A percentile compares a stretch with the other conserved stretches of the same genome.
Conservation (phyloP, 2,329 filamentous ascomycete genomes). For the Alternaria gansuensis region DNA sequence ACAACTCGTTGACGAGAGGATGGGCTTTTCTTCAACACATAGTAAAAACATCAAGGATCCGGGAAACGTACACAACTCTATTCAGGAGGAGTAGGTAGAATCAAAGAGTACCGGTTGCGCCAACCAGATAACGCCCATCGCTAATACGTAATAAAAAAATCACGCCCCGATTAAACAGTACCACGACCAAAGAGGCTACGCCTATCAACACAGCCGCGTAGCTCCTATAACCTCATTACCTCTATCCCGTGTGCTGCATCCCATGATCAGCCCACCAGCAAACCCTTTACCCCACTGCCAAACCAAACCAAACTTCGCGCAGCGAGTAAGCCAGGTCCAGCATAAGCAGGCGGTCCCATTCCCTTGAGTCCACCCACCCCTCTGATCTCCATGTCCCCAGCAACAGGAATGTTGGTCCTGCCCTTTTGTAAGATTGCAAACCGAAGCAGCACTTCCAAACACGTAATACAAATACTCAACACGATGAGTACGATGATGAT, state of each 20-base stretch:
- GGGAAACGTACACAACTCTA: neutral
- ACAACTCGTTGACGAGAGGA: no score
- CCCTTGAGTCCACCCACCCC: constrained; percentile 21
- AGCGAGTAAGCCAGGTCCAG: constrained; percentile 41
- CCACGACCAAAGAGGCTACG: neutral
- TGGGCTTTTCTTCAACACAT: no score
- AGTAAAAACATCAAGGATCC: no score
- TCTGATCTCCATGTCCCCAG: neutral
- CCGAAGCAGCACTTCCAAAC: constrained; percentile 84
- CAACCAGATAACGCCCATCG: neutral
- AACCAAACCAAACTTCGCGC: constrained; percentile 40
- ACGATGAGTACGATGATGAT: constrained; percentile 96
- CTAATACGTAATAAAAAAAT: neutral
- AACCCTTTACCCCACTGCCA: constrained; percentile 29
- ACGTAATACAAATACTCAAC: constrained; percentile 88
- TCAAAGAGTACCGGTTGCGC: neutral
- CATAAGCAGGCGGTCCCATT: constrained; percentile 28
- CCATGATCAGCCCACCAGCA: constrained; percentile 18
- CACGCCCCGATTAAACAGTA: neutral
- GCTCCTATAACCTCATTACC: neutral
- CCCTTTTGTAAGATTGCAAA: constrained; percentile 63
- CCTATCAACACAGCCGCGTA: neutral
- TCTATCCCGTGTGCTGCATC: neutral
- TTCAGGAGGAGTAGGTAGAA: neutral
- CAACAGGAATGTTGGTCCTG: constrained; percentile 22